Conservation (phyloP, 1,139 yeast genomes). For the Scheffersomyces insectosa region DNA sequence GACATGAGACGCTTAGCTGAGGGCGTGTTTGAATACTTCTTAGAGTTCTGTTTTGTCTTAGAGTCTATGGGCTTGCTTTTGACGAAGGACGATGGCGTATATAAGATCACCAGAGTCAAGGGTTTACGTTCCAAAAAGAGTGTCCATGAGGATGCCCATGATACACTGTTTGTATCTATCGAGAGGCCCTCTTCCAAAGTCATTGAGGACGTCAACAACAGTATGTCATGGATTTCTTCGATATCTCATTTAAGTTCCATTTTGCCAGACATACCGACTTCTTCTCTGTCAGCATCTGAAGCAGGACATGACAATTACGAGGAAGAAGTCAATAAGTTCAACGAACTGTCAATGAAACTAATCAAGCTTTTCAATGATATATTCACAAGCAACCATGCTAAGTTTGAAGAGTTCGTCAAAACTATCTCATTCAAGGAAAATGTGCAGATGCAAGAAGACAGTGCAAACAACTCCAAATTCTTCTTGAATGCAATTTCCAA, state of each 20-base stretch:
- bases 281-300: conserved; percentile 5
- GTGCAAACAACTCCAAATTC: conserved; percentile 27
- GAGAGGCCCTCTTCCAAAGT: conserved; percentile 31
- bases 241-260: not conserved
- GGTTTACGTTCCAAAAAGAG: conserved; percentile 55
- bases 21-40: conserved; percentile 28
- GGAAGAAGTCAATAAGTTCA: conserved; percentile 12
- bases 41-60: conserved; percentile 58
- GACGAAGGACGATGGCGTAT: conserved; percentile 40
- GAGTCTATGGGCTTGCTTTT: conserved; percentile 79
- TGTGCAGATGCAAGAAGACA: conserved; percentile 27
- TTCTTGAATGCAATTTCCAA: conserved; percentile 68
- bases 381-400: conserved; percentile 19
- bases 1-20: conserved; percentile 21
- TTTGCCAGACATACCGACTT: conserved; percentile 2
- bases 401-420: conserved; percentile 27
- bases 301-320: conserved; percentile 7
- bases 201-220: conserved; percentile 25
- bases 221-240: conserved; percentile 31
- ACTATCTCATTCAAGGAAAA: conserved; percentile 39
- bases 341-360: conserved; percentile 19
- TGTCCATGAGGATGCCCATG: conserved; percentile 20
- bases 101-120: conserved; percentile 64
- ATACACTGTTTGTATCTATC: conserved; percentile 16
- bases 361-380: conserved; percentile 17